Percentiles rank a stretch among this genome's conserved stretches.
Evolutionary conservation across 371 early-diverging fungal species (phyloP).

Genomic region (Mortierella sp.): DNA sequence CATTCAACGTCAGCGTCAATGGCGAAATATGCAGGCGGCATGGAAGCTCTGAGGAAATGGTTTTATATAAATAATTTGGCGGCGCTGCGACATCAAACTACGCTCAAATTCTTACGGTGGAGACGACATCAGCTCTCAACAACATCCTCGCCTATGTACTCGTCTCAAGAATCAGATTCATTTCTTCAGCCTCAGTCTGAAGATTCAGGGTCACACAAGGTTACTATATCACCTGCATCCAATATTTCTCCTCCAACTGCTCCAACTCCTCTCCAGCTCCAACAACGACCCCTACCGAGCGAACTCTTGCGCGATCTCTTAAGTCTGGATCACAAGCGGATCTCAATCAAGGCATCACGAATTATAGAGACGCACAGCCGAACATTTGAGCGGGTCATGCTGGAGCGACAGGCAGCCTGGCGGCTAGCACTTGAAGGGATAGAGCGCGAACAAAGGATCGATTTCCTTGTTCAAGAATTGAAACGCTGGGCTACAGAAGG

Average conservation of each 20-base stretch:
- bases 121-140: conserved; percentile 12
- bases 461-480: conserved; percentile 45
- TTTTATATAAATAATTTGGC: conserved; percentile 23
- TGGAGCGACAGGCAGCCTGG: conserved; percentile 37
- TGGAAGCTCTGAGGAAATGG: conserved; percentile 27
- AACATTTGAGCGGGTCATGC: conserved; percentile 32
- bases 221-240: background rate
- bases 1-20: background rate
- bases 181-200: conserved; percentile 9
- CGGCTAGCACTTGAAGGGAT: conserved; percentile 22
- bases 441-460: conserved; percentile 45
- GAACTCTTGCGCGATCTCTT: conserved; percentile 15
- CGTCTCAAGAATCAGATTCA: conserved; percentile 25
- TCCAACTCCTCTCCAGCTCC: background rate
- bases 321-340: conserved; percentile 13
- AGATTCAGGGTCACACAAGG: background rate
- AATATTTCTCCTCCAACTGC: conserved; percentile 8
- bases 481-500: conserved; percentile 33
- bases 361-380: conserved; percentile 29
- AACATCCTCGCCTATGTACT: conserved; percentile 16
- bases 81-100: conserved; percentile 41
- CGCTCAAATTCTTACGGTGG: conserved; percentile 39
- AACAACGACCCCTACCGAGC: conserved; percentile 15
- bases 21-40: background rate
- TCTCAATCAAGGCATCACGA: conserved; percentile 15